These are phyloP conservation scores for Xylariales sp. DNA, from an alignment of 2,329 filamentous ascomycete species.

Conservation along the genomic window DNA sequence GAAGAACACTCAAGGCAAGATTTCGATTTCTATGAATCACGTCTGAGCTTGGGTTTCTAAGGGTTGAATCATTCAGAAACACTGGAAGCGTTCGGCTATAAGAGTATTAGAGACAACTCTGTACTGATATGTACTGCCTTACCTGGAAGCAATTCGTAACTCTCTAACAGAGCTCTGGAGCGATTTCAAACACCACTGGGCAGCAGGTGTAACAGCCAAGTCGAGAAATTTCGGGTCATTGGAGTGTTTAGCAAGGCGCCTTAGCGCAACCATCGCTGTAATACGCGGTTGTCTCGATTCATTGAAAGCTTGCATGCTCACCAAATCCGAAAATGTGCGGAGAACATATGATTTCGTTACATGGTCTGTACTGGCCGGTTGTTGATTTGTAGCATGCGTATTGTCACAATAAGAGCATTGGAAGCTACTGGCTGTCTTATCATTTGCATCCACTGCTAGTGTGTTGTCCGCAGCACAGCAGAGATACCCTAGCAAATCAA, in stretches of 20 bases:
- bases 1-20: constrained; percentile 66
- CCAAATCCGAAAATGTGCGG: constrained; percentile 40
- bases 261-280: constrained; percentile 66
- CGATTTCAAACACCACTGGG: constrained; percentile 77
- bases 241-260: constrained; percentile 66
- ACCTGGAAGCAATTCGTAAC: constrained; percentile 76
- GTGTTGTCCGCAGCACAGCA: constrained; percentile 51
- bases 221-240: constrained; percentile 55
- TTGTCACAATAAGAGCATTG: constrained; percentile 19
- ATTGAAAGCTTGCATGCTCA: constrained; percentile 39
- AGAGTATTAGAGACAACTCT: constrained; percentile 8
- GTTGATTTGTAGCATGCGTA: constrained; percentile 1
- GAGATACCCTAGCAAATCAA: constrained; percentile 52
- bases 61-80: constrained; percentile 53
- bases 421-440: constrained; percentile 7
- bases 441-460: constrained; percentile 22
- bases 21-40: constrained; percentile 61
- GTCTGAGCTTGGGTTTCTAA: constrained; percentile 26
- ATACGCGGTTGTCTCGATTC: constrained; percentile 60
- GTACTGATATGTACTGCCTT: constrained; percentile 15
- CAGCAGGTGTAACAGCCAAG: constrained; percentile 62
- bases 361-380: constrained; percentile 14
- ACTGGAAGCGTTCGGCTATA: constrained; percentile 57
- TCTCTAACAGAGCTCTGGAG: constrained; percentile 82
- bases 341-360: constrained; percentile 34